Evolutionary conservation across 768 basidiomycete genomes (phyloP).

Genomic region (Russula sp.): DNA sequence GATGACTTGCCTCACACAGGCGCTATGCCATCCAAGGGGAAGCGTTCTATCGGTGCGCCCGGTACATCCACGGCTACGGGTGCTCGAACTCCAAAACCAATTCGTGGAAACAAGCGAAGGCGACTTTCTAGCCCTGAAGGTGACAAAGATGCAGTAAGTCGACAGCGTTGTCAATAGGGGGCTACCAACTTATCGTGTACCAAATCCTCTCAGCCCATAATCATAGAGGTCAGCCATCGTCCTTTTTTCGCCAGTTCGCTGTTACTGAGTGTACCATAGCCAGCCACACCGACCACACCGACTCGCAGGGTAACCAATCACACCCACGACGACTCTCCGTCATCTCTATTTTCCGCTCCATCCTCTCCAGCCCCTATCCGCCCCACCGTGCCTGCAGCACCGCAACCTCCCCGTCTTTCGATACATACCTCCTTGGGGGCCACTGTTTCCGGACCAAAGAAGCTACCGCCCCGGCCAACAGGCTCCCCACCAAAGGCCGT

Average conservation of each 20-base stretch:
- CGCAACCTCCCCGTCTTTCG: not conserved
- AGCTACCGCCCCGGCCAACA: not conserved
- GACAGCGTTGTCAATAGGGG: not conserved
- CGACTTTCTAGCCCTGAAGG: slow-evolving; percentile 8
- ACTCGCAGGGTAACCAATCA: not conserved
- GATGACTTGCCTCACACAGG: not conserved
- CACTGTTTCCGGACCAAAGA: slow-evolving; percentile 4
- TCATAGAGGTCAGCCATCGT: slow-evolving; percentile 2
- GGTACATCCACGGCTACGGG: not conserved
- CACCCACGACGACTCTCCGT: slow-evolving; percentile 16
- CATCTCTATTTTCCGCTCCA: slow-evolving; percentile 33
- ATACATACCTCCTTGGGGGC: not conserved
- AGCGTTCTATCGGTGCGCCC: not conserved
- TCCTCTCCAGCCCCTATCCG: slow-evolving; percentile 26
- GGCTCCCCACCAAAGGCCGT: slow-evolving; percentile 4
- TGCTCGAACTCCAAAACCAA: not conserved
- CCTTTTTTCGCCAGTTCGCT: not conserved
- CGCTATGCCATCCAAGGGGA: slow-evolving; percentile 2
- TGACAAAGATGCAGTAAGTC: slow-evolving; percentile 11
- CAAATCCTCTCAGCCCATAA: not conserved
- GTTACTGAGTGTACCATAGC: slow-evolving; percentile 13
- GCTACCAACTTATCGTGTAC: not conserved
- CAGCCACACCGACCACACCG: slow-evolving; percentile 23
- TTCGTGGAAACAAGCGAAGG: slow-evolving; percentile 6
- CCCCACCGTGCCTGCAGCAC: not conserved